Conservation (phyloP, 768 basidiomycete genomes). For the Mrakia blollopis region DNA sequence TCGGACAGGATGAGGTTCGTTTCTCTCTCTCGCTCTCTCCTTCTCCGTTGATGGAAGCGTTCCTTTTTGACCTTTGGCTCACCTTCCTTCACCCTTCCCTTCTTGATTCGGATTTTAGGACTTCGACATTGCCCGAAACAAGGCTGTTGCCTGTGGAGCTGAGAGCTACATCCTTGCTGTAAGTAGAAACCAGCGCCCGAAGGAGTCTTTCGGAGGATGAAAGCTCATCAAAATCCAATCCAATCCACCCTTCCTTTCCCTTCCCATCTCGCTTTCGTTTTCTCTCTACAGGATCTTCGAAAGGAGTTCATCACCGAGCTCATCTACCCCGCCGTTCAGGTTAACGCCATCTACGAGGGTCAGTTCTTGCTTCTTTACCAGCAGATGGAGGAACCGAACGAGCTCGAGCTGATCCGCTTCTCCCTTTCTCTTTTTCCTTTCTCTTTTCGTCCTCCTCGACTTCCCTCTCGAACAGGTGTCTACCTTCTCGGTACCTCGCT, state of each 20-base stretch:
- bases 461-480: slow-evolving; percentile 51
- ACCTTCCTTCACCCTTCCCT: not conserved
- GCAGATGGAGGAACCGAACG: too few relatives aligned
- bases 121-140: slow-evolving; percentile 82
- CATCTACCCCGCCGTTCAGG: slow-evolving; percentile 97
- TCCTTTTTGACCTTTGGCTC: not conserved
- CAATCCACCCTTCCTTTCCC: not conserved
- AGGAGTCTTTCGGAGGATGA: not conserved
- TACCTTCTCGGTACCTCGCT: slow-evolving; percentile 97
- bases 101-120: slow-evolving; percentile 54
- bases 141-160: slow-evolving; percentile 87
- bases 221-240: not conserved
- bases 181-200: slow-evolving; percentile 28
- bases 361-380: slow-evolving; percentile 26
- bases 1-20: slow-evolving; percentile 45
- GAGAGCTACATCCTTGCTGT: slow-evolving; percentile 92
- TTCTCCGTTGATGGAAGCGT: not conserved
- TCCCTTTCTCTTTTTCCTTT: slow-evolving; percentile 19
- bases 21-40: not conserved
- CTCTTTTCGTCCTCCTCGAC: slow-evolving; percentile 48
- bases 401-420: not conserved
- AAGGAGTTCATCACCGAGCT: slow-evolving; percentile 92
- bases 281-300: slow-evolving; percentile 66
- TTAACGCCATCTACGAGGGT: slow-evolving; percentile 97
- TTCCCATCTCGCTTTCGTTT: not conserved